Evolutionary conservation across 495 filamentous ascomycete genomes (phyloP), one percentile per base, ranked within the genome.

Genomic region (Aeminium ludgeri): DNA sequence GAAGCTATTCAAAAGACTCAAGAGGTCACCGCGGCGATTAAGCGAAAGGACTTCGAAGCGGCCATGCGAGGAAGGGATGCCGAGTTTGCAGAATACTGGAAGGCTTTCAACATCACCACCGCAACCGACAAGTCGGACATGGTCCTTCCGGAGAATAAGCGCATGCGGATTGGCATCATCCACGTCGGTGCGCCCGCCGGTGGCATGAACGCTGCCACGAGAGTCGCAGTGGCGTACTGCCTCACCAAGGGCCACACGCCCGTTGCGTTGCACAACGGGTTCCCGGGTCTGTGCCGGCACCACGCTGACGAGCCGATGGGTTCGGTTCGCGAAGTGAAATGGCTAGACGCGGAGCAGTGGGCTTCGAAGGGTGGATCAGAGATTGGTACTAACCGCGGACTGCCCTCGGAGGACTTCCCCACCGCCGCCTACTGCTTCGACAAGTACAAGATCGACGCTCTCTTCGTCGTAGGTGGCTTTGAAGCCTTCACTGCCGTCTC

Each of bases 101-200:
- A 74, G 29, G 82, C 82, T 1, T 96, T 91, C 54, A 73, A 80
- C 58, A 91, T 82, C 60, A 96, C 89, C 0, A 86, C 89, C 1
- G 75, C 71, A 10, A 68, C 70, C 1, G 73, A 79, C 36, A 73
- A 81, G 46, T 69, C 69, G 2, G 64, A 66, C 35, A 55, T 78
- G 46, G 53, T 66, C 36, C 65, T 93, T 15, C 73, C 85, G 0
- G 65, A 74, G 42, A 68, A 79, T 28, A 80, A 92, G 82, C 76
- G 76, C 51, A 86, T 95, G 84, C 76, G 74, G 29, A 83, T 99
- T 51, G 89, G 80, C 6, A 87, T 96, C 47, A 80, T 99, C 55
- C 92, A 99, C 53, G 85, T 97, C 42, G 91, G 91, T 49, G 91
- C 91, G 20, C 91, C 91, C 5, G 91, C 91, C n/a, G 91, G 89